Base-by-base conservation (phyloP, 441 rosid species). In the Eruca vesicaria region DNA sequence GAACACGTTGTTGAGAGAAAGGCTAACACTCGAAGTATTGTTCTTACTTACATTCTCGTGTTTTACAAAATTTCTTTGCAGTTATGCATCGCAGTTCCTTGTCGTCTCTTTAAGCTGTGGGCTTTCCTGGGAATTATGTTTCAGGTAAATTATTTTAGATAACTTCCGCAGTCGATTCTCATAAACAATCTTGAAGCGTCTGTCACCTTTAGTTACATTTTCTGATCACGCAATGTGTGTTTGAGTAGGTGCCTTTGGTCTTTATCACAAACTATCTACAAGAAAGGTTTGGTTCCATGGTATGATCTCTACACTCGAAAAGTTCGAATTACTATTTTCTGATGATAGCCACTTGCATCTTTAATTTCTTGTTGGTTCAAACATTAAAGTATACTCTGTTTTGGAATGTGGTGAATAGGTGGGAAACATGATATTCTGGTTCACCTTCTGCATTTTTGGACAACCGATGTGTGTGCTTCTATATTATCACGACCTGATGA, bases 371-470 rank as follows among this genome's bases (percentile, higher is more conserved):
- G 23, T 9, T 19, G 26, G 21, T 8, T 68, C 55, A 60, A 36
- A 36, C 19, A n/a, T 16, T 29, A 9, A 9, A 60, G 6, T 29
- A 9, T 10, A 19, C 35, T 69, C 19, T 56, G 55, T 60, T 58
- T 64, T 65, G 76, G 68, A 57, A 56, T 77, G 72, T 33, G 68
- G 55, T 72, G 14, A 62, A 55, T 90, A 96, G 99, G 97, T 90
- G 78, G 99, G 99, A 5, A 96, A 94, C 73, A 92, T 96, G 94
- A 77, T 92, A 58, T 96, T 96, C 88, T 96, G 99, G 99, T 87
- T 86, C 81, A 62, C 83, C 45, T 96, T 96, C 86, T 83, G 98
- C 92, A 96, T 96, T 45, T 84, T 96, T 41, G 99, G 98, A 48
- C 99, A 96, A 80, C 99, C 99, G 0, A 94, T 90, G 98, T 89